Base-by-base conservation (phyloP, 169 alveolate species). In the Plasmodium sp. region DNA sequence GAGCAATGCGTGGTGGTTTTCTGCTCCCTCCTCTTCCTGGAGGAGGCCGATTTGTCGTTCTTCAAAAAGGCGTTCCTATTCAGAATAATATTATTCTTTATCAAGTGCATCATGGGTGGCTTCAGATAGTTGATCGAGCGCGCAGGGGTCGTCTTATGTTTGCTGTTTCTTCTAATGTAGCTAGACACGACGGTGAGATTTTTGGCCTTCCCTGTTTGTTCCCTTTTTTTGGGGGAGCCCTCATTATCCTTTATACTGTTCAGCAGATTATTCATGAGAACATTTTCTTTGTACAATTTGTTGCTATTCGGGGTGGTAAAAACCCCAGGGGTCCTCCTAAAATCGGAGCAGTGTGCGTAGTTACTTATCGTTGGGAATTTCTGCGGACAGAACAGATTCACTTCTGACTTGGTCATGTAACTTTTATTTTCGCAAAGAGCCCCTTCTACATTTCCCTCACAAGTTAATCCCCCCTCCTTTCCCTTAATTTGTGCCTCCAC, bases 131-230 rank as follows among this genome's bases (percentile, higher is more conserved):
- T 90, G 45, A 90, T 41, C 10, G 94, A 56, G 3, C 74, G 91
- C 4, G 94, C 94, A 27, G 94, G 94, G 16, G 91, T 74, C 14
- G 94, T 90, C 73, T 80, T 90, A 67, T 90, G 94, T 74, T 90
- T 90, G 67, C 94, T 90, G 33, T 90, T 90, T 5, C 71, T 33
- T 39, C 94, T 72, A 18, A 90, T 33, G 39, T 79, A 79, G 58
- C 79, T 80, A 7, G 94, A 62, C 22, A 86, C 7, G n/a, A 75
- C 54, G 22, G 41, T 77, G 12, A 77, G 27, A 54, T 86, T 74
- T 51, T 51, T 86, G 4, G 54, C 3, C 33, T 45, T 67, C 12
- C n/a, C 73, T 41, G 0, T 83, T 18, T 56, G 22, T 9, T 27
- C 82, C n/a, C 6, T 67, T 67, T 18, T 39, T 2, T 56, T 22